Evolutionary conservation across 768 basidiomycete genomes (phyloP), one percentile per base, ranked within the genome.

Genomic region (Dioszegia hungarica): DNA sequence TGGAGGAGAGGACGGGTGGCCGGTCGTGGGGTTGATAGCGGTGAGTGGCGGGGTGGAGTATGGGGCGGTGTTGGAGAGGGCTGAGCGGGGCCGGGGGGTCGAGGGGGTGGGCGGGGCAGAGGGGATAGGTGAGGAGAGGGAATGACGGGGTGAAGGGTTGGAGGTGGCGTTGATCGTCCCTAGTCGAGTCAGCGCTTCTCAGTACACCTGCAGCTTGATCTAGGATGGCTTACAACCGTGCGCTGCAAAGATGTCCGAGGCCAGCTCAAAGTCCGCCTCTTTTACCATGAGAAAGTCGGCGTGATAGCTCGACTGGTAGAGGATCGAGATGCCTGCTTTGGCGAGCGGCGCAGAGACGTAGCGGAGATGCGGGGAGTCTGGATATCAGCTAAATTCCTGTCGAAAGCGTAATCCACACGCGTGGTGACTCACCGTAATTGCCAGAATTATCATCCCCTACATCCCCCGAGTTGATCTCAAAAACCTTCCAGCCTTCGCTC

Each of bases 311-410:
- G 59, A 60, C 28, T 60, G 59, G 34, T 60, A 60, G 14, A 60
- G 41, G 48, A 60, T 60, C 41, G 66, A 56, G 19, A 72, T 72
- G 20, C 67, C 67, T 15, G 67, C 70, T 64, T 58, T 47, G 5
- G 70, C 67, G 0, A 72, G 59, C 12, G 70, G 70, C 12, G 60
- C 59, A 17, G 64, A 68, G 10, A 72, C 67, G 34, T 64, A 53
- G 12, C 70, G 70, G 19, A 72, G 55, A 45, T 72, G 70, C 25
- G 67, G 66, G 0, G 68, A 70, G 43, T 70, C 68, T 70, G 34
- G n/a, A 28, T 14, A 25, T 38, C 22, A 45, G 46, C 47, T 6
- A 11, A 9, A 25, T 14, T 14, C 31, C 31, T 33, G 8, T 6
- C 31, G 14, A 6, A 6, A 33, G n/a, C 31, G 8, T 14, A 33